Conservation (phyloP, 257 asterid genomes). For the Thymus mandschuricus region DNA sequence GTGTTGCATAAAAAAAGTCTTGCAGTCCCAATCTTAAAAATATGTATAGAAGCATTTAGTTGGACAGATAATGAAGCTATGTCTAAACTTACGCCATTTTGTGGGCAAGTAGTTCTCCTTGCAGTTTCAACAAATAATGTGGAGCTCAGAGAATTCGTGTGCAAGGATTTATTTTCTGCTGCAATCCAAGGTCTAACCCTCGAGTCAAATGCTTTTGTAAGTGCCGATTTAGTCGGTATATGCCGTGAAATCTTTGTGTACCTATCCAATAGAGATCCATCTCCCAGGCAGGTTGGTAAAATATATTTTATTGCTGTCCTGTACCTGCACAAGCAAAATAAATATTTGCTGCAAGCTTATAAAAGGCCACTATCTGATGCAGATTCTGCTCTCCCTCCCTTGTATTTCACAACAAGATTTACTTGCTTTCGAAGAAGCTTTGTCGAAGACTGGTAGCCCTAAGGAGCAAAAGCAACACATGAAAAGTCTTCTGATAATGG, state of each 20-base stretch:
- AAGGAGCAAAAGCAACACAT: slow-evolving; percentile 92
- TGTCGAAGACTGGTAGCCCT: slow-evolving; percentile 80
- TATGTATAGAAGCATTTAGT: slow-evolving; percentile 76
- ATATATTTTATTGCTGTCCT: slow-evolving; percentile 12
- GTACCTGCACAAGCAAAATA: background rate
- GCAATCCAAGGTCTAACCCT: slow-evolving; percentile 82
- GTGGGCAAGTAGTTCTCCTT: slow-evolving; percentile 67
- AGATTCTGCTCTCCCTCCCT: slow-evolving; percentile 93
- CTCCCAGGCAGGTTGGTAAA: slow-evolving; percentile 82
- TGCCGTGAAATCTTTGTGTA: slow-evolving; percentile 82
- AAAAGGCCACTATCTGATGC: slow-evolving; percentile 35
- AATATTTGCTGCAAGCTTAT: slow-evolving; percentile 15
- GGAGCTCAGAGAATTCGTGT: slow-evolving; percentile 82
- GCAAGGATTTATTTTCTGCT: slow-evolving; percentile 83
- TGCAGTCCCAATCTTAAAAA: slow-evolving; percentile 79
- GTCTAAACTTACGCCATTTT: slow-evolving; percentile 72
- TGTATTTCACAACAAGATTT: slow-evolving; percentile 70
- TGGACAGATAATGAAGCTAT: slow-evolving; percentile 92
- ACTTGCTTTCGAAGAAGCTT: slow-evolving; percentile 83
- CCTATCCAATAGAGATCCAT: slow-evolving; percentile 77
- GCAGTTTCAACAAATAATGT: slow-evolving; percentile 65
- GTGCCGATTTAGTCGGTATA: slow-evolving; percentile 82
- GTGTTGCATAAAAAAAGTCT: slow-evolving; percentile 63
- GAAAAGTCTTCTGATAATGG: slow-evolving; percentile 77
- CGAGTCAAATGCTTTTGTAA: slow-evolving; percentile 76